Base-by-base conservation (phyloP, 495 filamentous ascomycete species). In the Aspergillus cavernicola region DNA sequence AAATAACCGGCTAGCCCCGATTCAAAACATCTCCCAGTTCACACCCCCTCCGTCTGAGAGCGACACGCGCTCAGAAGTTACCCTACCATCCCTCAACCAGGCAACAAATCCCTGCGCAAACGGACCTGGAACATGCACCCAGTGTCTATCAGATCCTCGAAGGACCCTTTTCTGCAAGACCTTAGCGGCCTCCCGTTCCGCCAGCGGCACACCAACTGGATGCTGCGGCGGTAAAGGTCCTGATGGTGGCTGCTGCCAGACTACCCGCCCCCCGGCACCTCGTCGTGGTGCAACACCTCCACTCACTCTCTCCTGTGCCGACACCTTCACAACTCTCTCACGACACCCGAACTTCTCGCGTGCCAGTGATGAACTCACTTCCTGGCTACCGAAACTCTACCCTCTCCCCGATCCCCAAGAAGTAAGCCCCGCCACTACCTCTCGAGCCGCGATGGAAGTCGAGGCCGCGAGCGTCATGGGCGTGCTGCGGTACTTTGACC, bases 401-500 rank as follows among this genome's bases (percentile, higher is more conserved):
- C 83, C 86, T 12, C 72, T 85, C 8, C 71, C 75, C 9, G 66
- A 71, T 18, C 70, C 74, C 1, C 63, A 59, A 11, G 71, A 75
- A 6, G 55, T 70, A n/a, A 65, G 44, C 29, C 13, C 31, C 6
- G 11, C 66, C 10, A 59, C 64, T 6, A 61, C 44, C 6, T 58
- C 62, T 13, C 74, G 83, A 52, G 79, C 78, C 18, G 84, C 87
- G 6, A 82, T 90, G 57, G 87, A 92, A 63, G 84, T 95, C 8
- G 89, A 95, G 62, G 87, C 89, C 1, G 88, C 88, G 4, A 91
- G 86, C 64, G 88, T 95, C 22, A 90, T 92, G 85, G 83, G 84
- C 33, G 89, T 93, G 24, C 66, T 95, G 50, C 88, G 86, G 57
- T 84, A 85, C 51, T 90, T 95, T 63, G 90, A 95, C 63, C 79